phyloP scores from a whole-genome alignment of 2,329 filamentous ascomycete genomes.

The Aspergillus costaricaensis region DNA sequence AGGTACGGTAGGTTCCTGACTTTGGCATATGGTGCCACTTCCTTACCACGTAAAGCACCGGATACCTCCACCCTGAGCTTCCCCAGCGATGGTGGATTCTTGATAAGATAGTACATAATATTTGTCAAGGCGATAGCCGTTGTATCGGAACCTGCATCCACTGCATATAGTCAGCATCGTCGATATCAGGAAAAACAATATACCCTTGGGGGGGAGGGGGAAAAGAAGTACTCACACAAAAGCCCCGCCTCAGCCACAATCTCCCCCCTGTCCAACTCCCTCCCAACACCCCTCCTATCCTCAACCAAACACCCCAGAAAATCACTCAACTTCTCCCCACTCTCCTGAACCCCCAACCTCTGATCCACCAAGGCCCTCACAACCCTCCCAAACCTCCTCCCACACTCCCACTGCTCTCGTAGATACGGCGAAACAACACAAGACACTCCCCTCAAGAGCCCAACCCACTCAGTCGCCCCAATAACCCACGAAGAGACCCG shows the following conservation, averaged over 20 bases:
- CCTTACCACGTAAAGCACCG: not conserved
- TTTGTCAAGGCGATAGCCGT: constrained; percentile 21
- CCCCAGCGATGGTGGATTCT: constrained; percentile 9
- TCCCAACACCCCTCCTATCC: not conserved
- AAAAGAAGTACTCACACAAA: not conserved
- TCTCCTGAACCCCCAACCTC: not conserved
- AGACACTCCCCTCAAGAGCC: not conserved
- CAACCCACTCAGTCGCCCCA: not conserved
- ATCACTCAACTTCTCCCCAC: not conserved
- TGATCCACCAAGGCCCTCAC: not conserved
- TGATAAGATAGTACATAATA: constrained; percentile 24
- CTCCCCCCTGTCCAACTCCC: not conserved
- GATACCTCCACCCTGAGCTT: not conserved
- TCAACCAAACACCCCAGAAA: not conserved
- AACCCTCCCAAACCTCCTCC: not conserved
- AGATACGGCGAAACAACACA: not conserved
- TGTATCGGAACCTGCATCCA: constrained; percentile 14
- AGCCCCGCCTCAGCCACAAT: not conserved
- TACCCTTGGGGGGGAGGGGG: too few species aligned
- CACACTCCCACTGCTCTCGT: not conserved
- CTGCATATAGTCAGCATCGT: not conserved
- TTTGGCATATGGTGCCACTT: not conserved
- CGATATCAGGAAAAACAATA: too few species aligned
- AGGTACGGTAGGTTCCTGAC: not conserved
- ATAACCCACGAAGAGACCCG: not conserved